Evolutionary conservation across 2,329 filamentous ascomycete species (phyloP).

Genomic region (Moelleriella libera): DNA sequence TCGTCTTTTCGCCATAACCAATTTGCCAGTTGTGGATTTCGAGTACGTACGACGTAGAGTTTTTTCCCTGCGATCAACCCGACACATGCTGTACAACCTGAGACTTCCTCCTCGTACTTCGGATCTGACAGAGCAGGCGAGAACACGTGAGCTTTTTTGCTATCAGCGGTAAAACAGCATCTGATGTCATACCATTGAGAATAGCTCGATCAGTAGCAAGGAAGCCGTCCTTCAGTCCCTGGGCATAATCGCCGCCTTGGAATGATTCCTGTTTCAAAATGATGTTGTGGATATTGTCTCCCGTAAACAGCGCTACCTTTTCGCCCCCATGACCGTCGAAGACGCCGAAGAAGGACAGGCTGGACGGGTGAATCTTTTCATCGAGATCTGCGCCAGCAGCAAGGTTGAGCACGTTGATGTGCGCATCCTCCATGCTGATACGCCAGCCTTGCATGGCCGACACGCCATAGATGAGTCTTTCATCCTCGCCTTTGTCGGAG

Average conservation of each 20-base stretch:
- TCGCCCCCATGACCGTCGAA: conserved; percentile 97
- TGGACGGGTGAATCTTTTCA: conserved; percentile 52
- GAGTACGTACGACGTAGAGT: conserved; percentile 75
- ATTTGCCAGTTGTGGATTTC: not conserved
- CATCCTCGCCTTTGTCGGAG: conserved; percentile 85
- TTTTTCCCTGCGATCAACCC: conserved; percentile 79
- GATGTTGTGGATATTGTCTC: conserved; percentile 87
- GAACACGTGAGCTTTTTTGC: not conserved
- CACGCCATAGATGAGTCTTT: conserved; percentile 80
- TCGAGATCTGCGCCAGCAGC: conserved; percentile 39
- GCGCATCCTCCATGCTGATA: conserved; percentile 98
- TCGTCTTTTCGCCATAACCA: not conserved
- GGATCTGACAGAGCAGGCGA: conserved; percentile 48
- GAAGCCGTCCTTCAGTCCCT: conserved; percentile 94
- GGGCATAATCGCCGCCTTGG: conserved; percentile 79
- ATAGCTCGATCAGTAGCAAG: conserved; percentile 92
- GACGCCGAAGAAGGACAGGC: conserved; percentile 91
- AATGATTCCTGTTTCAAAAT: conserved; percentile 91
- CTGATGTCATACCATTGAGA: conserved; percentile 57
- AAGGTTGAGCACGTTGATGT: conserved; percentile 80
- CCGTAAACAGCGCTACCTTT: conserved; percentile 86
- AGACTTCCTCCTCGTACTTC: conserved; percentile 94
- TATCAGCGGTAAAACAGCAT: no score
- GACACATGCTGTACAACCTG: conserved; percentile 91
- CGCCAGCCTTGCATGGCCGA: conserved; percentile 99